Evolutionary conservation across 495 filamentous ascomycete species (phyloP), one percentile per base, ranked within the genome.

Genomic region (Choiromyces venosus): DNA sequence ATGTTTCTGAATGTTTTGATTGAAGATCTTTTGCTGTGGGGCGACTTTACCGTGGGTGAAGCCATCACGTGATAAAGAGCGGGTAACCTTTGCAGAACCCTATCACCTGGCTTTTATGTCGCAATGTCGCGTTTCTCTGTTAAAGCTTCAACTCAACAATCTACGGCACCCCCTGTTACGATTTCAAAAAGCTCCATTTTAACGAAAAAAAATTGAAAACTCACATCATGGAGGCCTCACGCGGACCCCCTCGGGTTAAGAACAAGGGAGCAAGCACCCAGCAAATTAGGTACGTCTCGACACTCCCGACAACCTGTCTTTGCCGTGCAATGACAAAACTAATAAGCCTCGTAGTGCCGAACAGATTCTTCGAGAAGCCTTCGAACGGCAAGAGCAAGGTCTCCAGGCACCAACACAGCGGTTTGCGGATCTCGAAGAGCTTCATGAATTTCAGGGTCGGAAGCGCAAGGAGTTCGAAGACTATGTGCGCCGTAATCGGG

Each of bases 401-500:
- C 84, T 98, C 64, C 91, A 96, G 81, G 92, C 92, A 33, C 95
- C 95, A 18, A 97, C 94, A 40, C 94, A 97, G 84, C 90, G 92
- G 21, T 98, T 99, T 73, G 93, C 92, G 68, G 95, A 99, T 80
- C 88, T 99, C 80, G 95, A 99, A 86, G 95, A 99, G 86, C 87
- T 99, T 56, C 94, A 98, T 85, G 95, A 98, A 83, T 97, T 92
- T 84, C 95, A 98, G 80, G 94, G 93, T 68, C 88, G 95, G 69
- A 97, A 97, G 84, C 86, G 95, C 76, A 96, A 93, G 83, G 95
- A 97, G 80, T 99, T 96, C 79, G 95, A 99, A 82, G 92, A 97
- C 86, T 98, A 97, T 91, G 92, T 97, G 67, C 90, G 92, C 72
- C 92, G 96, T 68, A 97, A 98, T 81, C 84, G 94, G 78, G 87